phyloP scores from a whole-genome alignment of 1,284 basidiomycete species.

The Rhodotorula sp. region DNA sequence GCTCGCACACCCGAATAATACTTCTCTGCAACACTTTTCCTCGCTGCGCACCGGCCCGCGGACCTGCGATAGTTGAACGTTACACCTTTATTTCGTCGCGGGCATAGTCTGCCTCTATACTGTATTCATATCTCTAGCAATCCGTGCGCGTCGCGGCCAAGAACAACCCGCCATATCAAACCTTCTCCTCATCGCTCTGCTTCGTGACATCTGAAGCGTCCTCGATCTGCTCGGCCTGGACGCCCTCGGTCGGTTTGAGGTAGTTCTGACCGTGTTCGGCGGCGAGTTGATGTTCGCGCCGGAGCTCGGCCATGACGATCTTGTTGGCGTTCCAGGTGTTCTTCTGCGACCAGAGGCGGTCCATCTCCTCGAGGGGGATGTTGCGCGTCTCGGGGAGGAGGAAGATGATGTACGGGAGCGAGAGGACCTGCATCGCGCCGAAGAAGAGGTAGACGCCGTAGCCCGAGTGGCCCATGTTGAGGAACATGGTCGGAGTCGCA shows the following conservation, averaged over 20 bases:
- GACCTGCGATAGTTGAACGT: neutral
- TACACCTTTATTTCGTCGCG: neutral
- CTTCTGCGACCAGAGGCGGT: slow-evolving; percentile 40
- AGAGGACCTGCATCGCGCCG: slow-evolving; percentile 46
- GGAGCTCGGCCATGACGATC: slow-evolving; percentile 37
- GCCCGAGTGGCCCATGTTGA: slow-evolving; percentile 14
- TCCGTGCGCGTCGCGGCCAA: neutral
- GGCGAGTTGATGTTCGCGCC: slow-evolving; percentile 24
- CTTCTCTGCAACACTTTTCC: too few relatives aligned
- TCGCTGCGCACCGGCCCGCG: too few relatives aligned
- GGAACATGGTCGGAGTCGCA: slow-evolving; percentile 41
- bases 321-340: slow-evolving; percentile 39
- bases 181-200: slow-evolving; percentile 5
- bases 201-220: slow-evolving; percentile 10
- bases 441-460: slow-evolving; percentile 48
- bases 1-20: too few relatives aligned
- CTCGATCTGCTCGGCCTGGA: slow-evolving; percentile 22
- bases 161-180: neutral
- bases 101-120: neutral
- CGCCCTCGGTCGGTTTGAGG: slow-evolving; percentile 20
- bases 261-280: neutral
- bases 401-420: slow-evolving; percentile 45
- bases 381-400: slow-evolving; percentile 41
- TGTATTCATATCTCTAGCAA: neutral
- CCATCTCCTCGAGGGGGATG: slow-evolving; percentile 42